A percentile compares a stretch with the other conserved stretches of the same genome.
Conservation (phyloP, 257 asterid genomes). For the Salvia rosmarinus region DNA sequence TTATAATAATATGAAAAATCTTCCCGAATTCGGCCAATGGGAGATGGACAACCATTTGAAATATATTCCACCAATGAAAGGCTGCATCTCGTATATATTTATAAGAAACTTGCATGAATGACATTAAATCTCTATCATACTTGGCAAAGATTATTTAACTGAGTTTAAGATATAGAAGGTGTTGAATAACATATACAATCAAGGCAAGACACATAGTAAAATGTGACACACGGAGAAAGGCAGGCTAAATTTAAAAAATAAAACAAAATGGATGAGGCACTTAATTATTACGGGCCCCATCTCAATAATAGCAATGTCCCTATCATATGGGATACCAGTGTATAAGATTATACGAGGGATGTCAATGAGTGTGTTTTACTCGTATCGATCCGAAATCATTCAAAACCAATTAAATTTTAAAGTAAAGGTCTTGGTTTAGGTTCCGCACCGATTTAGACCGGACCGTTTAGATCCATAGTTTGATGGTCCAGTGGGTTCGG, state of each 20-base stretch:
- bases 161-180: no score
- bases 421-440: no score
- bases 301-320: slow-evolving; percentile 19
- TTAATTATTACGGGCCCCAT: background rate
- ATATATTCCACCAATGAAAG: background rate
- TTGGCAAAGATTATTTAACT: no score
- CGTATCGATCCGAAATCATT: no score
- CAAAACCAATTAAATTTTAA: no score
- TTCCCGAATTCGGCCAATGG: background rate
- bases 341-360: no score
- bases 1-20: background rate
- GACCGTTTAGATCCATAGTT: no score
- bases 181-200: slow-evolving; percentile 4
- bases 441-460: no score
- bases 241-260: background rate
- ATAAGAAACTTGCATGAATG: background rate
- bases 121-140: background rate
- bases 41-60: background rate
- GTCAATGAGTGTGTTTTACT: no score
- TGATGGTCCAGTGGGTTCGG: no score
- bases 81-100: background rate
- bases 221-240: background rate
- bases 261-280: background rate
- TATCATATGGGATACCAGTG: background rate
- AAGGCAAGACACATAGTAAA: slow-evolving; percentile 16